Base-by-base conservation (phyloP, 495 filamentous ascomycete species). In the Daldinia childiae region DNA sequence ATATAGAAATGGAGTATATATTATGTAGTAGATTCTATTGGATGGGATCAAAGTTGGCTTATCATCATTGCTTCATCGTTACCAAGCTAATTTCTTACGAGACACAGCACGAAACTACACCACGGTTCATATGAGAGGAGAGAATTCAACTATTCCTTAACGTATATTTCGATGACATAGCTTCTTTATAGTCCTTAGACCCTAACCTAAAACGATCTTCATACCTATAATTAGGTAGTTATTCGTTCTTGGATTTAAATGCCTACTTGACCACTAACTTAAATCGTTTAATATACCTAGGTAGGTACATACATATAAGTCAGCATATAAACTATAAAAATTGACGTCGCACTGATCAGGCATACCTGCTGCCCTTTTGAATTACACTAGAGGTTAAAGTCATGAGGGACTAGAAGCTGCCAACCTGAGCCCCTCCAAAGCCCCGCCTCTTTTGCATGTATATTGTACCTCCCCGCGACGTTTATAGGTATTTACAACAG, bases 381-480 rank as follows among this genome's bases (percentile, higher is more conserved):
- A 73, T 58, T 43, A 43, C 39, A 43, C 43, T 26, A n/a, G n/a
- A n/a, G n/a, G n/a, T n/a, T n/a, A 62, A 50, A 29, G 54, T 45
- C 55, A 57, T 43, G 17, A 21, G 38, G 55, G 50, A 58, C n/a
- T 48, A 19, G 59, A 59, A 57, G 54, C 58, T 64, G 56, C 64
- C 64, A 68, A 64, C 69, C 69, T 57, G 60, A 68, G 50, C 69
- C 69, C 69, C 69, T 68, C 64, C 64, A 66, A 62, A 64, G 61
- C 64, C 69, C 64, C 64, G 69, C 69, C 63, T 71, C 54, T 64
- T 24, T 55, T 51, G 11, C 24, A 45, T 60, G 38, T 29, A 60
- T 60, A 7, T 27, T 19, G 36, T 60, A 60, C 36, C 36, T 60
- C 39, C 39, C 41, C 58, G 43, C 52, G 26, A 63, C 34, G 39